These are phyloP conservation scores for Blastobotrys terrestris DNA, from an alignment of 805 yeast species.

Conservation along the genomic window DNA sequence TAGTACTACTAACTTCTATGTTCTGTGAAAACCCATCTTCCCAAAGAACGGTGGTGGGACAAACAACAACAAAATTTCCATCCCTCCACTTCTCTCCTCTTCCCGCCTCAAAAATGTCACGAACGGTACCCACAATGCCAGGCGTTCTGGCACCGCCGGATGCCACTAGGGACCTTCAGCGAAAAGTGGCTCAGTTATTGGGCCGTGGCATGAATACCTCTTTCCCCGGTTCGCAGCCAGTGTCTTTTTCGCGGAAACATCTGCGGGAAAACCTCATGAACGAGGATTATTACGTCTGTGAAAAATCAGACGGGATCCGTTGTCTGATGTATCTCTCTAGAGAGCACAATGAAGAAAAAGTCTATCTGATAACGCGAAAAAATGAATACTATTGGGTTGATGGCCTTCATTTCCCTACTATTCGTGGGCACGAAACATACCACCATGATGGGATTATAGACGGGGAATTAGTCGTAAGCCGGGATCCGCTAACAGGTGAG, in stretches of 20 bases:
- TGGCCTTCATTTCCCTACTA: conserved; percentile 68
- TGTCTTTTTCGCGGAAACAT: conserved; percentile 76
- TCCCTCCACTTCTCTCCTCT: background rate
- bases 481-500: conserved; percentile 42
- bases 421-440: conserved; percentile 53
- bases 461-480: conserved; percentile 75
- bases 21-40: background rate
- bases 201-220: conserved; percentile 35
- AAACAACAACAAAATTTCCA: background rate
- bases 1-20: background rate
- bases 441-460: conserved; percentile 78
- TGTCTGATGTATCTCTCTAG: conserved; percentile 56
- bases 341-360: conserved; percentile 78
- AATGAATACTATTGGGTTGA: conserved; percentile 80
- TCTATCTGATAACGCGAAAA: conserved; percentile 81
- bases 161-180: conserved; percentile 60
- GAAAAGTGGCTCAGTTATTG: conserved; percentile 58
- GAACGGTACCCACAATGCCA: conserved; percentile 77
- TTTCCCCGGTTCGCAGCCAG: conserved; percentile 82
- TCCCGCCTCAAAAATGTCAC: conserved; percentile 8
- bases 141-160: conserved; percentile 73
- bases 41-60: background rate
- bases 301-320: conserved; percentile 89
- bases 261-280: conserved; percentile 51
- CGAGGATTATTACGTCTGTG: conserved; percentile 90